Evolutionary conservation across 2,329 filamentous ascomycete genomes (phyloP).

Genomic region (Penicillium occitanis): DNA sequence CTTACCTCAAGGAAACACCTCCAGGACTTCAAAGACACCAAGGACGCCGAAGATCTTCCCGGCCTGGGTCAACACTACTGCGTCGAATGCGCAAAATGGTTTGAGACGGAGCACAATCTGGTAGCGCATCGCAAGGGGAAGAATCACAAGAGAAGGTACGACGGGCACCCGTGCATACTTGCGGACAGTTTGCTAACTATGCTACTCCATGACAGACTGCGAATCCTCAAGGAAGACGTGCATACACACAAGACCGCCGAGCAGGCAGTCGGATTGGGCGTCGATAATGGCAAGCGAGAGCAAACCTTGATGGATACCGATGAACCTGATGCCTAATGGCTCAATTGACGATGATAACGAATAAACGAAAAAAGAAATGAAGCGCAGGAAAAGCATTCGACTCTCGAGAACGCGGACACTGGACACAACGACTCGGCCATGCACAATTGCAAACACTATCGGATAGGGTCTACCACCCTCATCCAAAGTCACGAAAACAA

Average conservation of each 20-base stretch:
- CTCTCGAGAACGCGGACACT: background rate
- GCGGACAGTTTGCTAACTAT: background rate
- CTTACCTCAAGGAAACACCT: constrained; percentile 77
- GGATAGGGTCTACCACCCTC: background rate
- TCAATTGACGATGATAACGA: background rate
- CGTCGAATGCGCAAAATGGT: constrained; percentile 93
- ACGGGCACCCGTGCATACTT: background rate
- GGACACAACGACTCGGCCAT: background rate
- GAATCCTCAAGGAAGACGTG: constrained; percentile 77
- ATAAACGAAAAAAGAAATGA: background rate
- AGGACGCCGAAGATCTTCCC: constrained; percentile 81
- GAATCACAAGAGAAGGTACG: constrained; percentile 84
- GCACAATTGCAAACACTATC: background rate
- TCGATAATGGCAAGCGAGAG: constrained; percentile 61
- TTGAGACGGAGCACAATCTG: constrained; percentile 78
- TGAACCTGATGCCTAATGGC: constrained; percentile 25
- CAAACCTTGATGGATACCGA: constrained; percentile 45
- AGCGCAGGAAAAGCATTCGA: background rate
- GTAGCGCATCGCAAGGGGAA: constrained; percentile 78
- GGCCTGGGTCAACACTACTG: constrained; percentile 86
- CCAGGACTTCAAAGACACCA: constrained; percentile 71
- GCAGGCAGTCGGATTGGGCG: constrained; percentile 70
- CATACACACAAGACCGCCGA: constrained; percentile 86
- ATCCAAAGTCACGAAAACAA: background rate
- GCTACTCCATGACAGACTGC: constrained; percentile 58